Conservation (phyloP, 164 flowering plant genomes). For the Nymphaea colorata region DNA sequence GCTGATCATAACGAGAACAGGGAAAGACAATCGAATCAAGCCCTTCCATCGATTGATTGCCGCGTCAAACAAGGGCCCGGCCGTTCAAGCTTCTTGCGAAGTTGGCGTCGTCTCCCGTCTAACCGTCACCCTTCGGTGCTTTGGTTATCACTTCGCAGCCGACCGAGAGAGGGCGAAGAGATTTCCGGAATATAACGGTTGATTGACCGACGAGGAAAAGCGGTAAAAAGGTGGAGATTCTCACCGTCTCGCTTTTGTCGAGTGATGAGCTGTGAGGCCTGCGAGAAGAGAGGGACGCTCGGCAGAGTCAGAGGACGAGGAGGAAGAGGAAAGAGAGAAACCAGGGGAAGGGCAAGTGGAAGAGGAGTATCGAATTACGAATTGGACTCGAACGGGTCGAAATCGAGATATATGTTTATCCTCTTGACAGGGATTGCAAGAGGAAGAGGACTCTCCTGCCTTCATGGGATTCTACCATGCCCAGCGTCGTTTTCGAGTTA, state of each 20-base stretch:
- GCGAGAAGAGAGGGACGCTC: background rate
- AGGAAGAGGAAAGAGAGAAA: background rate
- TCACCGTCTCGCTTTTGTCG: background rate
- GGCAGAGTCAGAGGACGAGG: background rate
- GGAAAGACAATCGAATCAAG: too few species aligned
- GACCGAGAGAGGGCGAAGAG: too few species aligned
- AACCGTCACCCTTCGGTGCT: too few species aligned
- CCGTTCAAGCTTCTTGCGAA: too few species aligned
- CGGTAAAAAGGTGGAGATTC: background rate
- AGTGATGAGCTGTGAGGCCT: background rate
- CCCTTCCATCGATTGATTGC: too few species aligned
- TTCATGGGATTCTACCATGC: background rate
- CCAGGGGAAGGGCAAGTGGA: background rate
- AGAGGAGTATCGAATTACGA: background rate
- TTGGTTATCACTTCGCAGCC: too few species aligned
- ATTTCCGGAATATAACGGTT: too few species aligned
- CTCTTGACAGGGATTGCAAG: background rate
- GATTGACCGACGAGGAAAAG: too few species aligned
- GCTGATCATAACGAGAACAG: too few species aligned
- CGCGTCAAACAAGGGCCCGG: too few species aligned
- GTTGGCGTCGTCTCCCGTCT: too few species aligned
- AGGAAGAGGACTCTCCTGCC: background rate
- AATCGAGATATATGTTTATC: background rate
- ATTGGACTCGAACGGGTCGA: background rate
- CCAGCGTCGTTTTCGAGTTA: background rate